Evolutionary conservation across 768 basidiomycete species (phyloP).

Genomic region (Gautieria morchelliformis): DNA sequence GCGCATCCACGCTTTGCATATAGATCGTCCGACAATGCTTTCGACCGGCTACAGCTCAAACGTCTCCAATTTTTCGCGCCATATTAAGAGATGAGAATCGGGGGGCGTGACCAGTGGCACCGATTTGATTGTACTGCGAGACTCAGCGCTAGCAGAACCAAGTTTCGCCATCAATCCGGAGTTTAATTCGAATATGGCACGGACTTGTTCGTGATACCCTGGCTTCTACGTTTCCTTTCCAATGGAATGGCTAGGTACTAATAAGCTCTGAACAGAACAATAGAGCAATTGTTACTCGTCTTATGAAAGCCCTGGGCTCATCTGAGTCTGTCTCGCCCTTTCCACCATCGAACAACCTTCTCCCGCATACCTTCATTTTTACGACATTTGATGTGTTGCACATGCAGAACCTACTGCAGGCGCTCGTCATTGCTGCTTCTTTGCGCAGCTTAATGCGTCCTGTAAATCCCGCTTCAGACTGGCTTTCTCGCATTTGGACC

Average conservation of each 20-base stretch:
- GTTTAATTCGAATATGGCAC: no score
- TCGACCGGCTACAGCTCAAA: no score
- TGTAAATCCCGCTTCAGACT: slow-evolving; percentile 22
- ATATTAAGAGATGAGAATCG: no score
- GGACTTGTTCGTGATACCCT: no score
- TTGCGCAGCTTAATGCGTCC: slow-evolving; percentile 44
- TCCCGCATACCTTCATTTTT: slow-evolving; percentile 65
- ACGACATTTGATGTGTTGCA: slow-evolving; percentile 41
- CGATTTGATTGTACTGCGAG: no score
- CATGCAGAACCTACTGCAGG: slow-evolving; percentile 63
- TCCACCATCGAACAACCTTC: slow-evolving; percentile 25
- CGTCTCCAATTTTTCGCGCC: no score
- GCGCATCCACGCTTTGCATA: no score
- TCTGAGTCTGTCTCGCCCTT: slow-evolving; percentile 28
- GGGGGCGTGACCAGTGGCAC: no score
- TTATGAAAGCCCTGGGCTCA: slow-evolving; percentile 36
- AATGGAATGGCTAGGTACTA: slow-evolving; percentile 17
- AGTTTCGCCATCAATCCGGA: no score
- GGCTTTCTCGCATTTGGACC: slow-evolving; percentile 55
- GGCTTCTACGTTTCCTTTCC: no score
- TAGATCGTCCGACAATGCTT: no score
- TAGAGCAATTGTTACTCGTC: slow-evolving; percentile 19
- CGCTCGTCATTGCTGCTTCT: slow-evolving; percentile 53
- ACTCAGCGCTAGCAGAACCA: no score
- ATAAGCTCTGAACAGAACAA: slow-evolving; percentile 16